Conservation (phyloP, 2,329 filamentous ascomycete genomes). For the Apiospora marii region DNA sequence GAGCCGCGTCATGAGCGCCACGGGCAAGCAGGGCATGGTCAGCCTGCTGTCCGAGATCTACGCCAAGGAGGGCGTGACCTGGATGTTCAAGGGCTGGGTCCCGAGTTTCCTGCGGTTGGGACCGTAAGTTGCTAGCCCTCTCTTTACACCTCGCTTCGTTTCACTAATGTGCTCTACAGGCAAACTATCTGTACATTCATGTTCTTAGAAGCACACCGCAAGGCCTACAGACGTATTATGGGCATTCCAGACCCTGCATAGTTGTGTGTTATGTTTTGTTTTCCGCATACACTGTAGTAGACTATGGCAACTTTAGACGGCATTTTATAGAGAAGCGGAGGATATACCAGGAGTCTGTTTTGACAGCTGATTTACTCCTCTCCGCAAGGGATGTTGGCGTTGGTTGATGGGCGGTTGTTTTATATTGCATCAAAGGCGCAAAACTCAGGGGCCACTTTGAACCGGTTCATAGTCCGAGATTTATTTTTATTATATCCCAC, state of each 20-base stretch:
- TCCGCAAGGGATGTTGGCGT: not conserved
- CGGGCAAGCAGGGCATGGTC: slow-evolving; percentile 59
- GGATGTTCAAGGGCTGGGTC: slow-evolving; percentile 92
- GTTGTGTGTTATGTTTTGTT: not conserved
- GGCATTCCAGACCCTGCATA: slow-evolving; percentile 45
- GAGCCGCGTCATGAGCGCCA: slow-evolving; percentile 82
- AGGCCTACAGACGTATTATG: slow-evolving; percentile 68
- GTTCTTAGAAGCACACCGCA: slow-evolving; percentile 87
- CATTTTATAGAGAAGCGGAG: slow-evolving; percentile 20
- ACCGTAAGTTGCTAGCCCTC: slow-evolving; percentile 56
- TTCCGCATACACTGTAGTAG: slow-evolving; percentile 4
- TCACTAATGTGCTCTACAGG: slow-evolving; percentile 42
- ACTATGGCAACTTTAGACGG: slow-evolving; percentile 14
- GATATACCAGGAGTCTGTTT: slow-evolving; percentile 9
- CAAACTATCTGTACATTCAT: slow-evolving; percentile 90
- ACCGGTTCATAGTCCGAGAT: not conserved
- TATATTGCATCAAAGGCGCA: slow-evolving; percentile 17
- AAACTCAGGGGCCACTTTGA: not conserved
- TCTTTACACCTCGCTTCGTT: not conserved
- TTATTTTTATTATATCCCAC: slow-evolving; percentile 16
- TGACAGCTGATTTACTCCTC: slow-evolving; percentile 11
- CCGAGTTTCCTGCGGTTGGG: slow-evolving; percentile 74
- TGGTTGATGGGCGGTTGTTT: not conserved
- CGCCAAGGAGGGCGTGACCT: slow-evolving; percentile 73
- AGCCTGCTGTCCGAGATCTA: slow-evolving; percentile 72